A percentile compares a stretch with the other conserved stretches of the same genome.
Conservation (phyloP, 495 filamentous ascomycete species). For the Penicillium dipodomyicola region DNA sequence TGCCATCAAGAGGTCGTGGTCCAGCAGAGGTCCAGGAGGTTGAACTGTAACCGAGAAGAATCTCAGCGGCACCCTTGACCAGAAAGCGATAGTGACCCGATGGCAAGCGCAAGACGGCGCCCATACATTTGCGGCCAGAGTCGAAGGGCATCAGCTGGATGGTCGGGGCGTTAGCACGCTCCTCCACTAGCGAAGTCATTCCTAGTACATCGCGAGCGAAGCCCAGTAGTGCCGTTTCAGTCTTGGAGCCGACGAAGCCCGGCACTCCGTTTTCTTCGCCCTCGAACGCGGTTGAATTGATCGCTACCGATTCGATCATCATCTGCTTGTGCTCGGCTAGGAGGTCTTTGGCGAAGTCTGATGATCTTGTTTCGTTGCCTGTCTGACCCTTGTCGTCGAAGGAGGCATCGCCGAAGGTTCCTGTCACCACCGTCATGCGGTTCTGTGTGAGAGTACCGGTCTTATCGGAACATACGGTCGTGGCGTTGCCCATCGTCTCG, state of each 20-base stretch:
- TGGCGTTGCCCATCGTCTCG: slow-evolving; percentile 97
- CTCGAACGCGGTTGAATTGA: slow-evolving; percentile 90
- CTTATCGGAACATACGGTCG: slow-evolving; percentile 94
- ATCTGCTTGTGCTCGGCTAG: slow-evolving; percentile 26
- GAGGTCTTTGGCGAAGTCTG: slow-evolving; percentile 54
- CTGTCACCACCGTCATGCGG: slow-evolving; percentile 84
- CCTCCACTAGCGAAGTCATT: slow-evolving; percentile 62
- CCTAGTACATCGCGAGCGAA: slow-evolving; percentile 75
- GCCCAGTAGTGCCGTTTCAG: slow-evolving; percentile 76
- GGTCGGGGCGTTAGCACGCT: slow-evolving; percentile 63
- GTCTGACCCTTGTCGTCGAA: slow-evolving; percentile 33
- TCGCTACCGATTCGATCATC: slow-evolving; percentile 63
- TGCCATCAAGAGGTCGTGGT: slow-evolving; percentile 10
- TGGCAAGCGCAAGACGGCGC: slow-evolving; percentile 62
- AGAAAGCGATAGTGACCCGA: slow-evolving; percentile 69
- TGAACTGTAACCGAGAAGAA: slow-evolving; percentile 42
- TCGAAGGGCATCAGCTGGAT: slow-evolving; percentile 83
- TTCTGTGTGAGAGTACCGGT: slow-evolving; percentile 94
- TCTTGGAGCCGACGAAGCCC: slow-evolving; percentile 84
- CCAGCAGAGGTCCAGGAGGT: slow-evolving; percentile 56
- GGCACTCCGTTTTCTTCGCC: slow-evolving; percentile 64
- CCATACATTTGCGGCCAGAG: slow-evolving; percentile 86
- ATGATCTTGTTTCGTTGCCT: too few relatives aligned
- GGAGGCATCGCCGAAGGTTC: slow-evolving; percentile 55
- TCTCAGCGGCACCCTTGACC: slow-evolving; percentile 86